Conservation (phyloP, 495 filamentous ascomycete genomes). For the Hypoxylon crocopeplum region DNA sequence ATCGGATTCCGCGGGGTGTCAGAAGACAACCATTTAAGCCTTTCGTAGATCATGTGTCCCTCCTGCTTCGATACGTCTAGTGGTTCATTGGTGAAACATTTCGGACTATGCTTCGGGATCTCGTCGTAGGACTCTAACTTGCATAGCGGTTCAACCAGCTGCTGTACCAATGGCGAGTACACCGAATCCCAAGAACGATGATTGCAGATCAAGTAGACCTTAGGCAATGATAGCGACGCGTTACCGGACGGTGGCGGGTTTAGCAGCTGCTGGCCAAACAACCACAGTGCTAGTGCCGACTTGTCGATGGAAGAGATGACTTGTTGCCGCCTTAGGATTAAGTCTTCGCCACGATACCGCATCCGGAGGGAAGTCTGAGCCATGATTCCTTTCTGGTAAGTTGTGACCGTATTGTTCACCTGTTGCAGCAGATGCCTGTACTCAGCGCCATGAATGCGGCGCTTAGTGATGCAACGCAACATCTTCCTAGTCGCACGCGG, state of each 20-base stretch:
- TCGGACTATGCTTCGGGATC: background rate
- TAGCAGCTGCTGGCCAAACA: conserved; percentile 19
- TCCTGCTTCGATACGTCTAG: conserved; percentile 26
- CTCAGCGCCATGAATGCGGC: conserved; percentile 25
- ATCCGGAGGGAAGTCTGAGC: conserved; percentile 17
- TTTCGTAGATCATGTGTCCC: conserved; percentile 29
- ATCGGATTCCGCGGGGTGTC: conserved; percentile 2
- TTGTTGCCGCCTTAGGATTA: conserved; percentile 24
- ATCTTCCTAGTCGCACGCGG: conserved; percentile 32
- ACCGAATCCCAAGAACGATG: conserved; percentile 9
- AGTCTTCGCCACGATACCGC: conserved; percentile 24
- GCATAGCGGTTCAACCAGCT: conserved; percentile 10
- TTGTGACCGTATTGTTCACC: conserved; percentile 27
- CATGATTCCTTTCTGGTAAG: conserved; percentile 25
- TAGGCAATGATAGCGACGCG: conserved; percentile 1
- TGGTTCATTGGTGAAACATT: conserved; percentile 15
- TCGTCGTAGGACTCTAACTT: background rate
- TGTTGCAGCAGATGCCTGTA: conserved; percentile 29
- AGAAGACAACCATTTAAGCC: conserved; percentile 18
- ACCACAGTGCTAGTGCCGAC: conserved; percentile 19
- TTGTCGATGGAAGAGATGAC: conserved; percentile 30
- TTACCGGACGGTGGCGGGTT: background rate
- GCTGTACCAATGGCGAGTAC: conserved; percentile 4
- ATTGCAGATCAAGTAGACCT: conserved; percentile 19
- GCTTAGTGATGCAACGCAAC: conserved; percentile 30